Evolutionary conservation across 2,329 filamentous ascomycete species (phyloP).

Genomic region (Periconia macrospinosa): DNA sequence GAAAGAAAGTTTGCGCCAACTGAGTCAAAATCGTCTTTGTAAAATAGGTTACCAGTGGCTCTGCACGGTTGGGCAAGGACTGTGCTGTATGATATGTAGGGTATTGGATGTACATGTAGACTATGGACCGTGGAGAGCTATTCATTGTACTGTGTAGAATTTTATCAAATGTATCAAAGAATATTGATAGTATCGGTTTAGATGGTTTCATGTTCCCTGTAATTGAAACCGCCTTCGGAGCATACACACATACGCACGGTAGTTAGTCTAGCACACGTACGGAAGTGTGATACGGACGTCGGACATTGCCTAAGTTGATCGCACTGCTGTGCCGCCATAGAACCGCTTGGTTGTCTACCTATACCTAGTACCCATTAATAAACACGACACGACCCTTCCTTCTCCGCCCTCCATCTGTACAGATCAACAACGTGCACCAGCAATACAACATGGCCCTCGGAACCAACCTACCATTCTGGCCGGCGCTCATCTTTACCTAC

Average conservation of each 20-base stretch:
- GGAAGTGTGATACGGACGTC: too few relatives aligned
- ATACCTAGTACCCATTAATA: too few relatives aligned
- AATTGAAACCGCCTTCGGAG: too few relatives aligned
- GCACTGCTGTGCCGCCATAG: too few relatives aligned
- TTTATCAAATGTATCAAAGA: too few relatives aligned
- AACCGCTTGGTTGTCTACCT: too few relatives aligned
- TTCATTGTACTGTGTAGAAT: background rate
- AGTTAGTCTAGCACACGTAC: too few relatives aligned
- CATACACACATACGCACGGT: too few relatives aligned
- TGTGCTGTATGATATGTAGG: conserved; percentile 1
- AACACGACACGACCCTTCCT: too few relatives aligned
- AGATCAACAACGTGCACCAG: background rate
- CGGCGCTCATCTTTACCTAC: conserved; percentile 30
- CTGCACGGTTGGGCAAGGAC: background rate
- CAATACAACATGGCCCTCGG: conserved; percentile 25
- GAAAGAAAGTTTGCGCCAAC: background rate
- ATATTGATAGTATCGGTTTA: too few relatives aligned
- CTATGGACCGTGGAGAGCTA: background rate
- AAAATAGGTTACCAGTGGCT: background rate
- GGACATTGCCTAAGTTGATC: too few relatives aligned
- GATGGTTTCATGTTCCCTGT: too few relatives aligned
- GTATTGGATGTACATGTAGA: conserved; percentile 3
- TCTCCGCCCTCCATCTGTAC: background rate
- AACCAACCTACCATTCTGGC: conserved; percentile 26
- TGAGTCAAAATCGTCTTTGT: background rate